A percentile compares a stretch with the other conserved stretches of the same genome.
These are phyloP conservation scores for Dothistroma septosporum DNA, from an alignment of 2,329 filamentous ascomycete genomes.

Conservation along the genomic window DNA sequence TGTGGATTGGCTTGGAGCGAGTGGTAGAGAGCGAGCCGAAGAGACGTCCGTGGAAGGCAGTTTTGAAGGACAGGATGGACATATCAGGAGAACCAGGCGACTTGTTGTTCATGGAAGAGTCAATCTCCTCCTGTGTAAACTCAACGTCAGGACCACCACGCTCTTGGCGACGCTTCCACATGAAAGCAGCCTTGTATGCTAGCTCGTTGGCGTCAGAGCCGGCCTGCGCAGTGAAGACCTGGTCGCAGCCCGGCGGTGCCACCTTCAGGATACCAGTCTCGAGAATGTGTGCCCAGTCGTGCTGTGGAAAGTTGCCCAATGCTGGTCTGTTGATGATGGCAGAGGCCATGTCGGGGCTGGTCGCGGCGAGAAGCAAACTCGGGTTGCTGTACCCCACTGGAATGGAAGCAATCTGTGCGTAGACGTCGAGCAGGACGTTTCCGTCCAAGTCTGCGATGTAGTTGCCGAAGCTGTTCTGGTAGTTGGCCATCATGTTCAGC, in stretches of 20 bases:
- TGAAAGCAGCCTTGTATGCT: slow-evolving; percentile 93
- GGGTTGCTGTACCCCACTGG: slow-evolving; percentile 92
- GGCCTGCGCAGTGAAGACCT: slow-evolving; percentile 86
- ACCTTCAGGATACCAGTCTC: slow-evolving; percentile 75
- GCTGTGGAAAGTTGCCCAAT: slow-evolving; percentile 82
- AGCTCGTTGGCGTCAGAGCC: slow-evolving; percentile 92
- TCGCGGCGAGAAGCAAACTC: slow-evolving; percentile 63
- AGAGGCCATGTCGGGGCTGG: slow-evolving; percentile 71
- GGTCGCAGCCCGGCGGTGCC: slow-evolving; percentile 75
- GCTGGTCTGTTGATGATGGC: slow-evolving; percentile 85
- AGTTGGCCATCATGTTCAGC: slow-evolving; percentile 78
- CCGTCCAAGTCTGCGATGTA: slow-evolving; percentile 72
- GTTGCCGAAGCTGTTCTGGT: slow-evolving; percentile 71
- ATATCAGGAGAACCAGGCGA: slow-evolving; percentile 72
- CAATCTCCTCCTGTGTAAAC: slow-evolving; percentile 73
- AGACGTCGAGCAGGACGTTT: slow-evolving; percentile 71
- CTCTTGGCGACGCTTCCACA: slow-evolving; percentile 78
- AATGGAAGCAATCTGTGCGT: slow-evolving; percentile 90
- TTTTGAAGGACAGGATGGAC: slow-evolving; percentile 84
- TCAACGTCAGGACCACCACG: slow-evolving; percentile 73
- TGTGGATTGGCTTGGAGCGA: slow-evolving; percentile 89
- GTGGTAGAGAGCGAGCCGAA: slow-evolving; percentile 86
- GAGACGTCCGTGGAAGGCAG: slow-evolving; percentile 83
- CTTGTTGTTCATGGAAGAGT: slow-evolving; percentile 74
- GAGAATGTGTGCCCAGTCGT: slow-evolving; percentile 77